Evolutionary conservation across 805 yeast species (phyloP), one percentile per base, ranked within the genome.

Genomic region (Kurtzmaniella fragi): DNA sequence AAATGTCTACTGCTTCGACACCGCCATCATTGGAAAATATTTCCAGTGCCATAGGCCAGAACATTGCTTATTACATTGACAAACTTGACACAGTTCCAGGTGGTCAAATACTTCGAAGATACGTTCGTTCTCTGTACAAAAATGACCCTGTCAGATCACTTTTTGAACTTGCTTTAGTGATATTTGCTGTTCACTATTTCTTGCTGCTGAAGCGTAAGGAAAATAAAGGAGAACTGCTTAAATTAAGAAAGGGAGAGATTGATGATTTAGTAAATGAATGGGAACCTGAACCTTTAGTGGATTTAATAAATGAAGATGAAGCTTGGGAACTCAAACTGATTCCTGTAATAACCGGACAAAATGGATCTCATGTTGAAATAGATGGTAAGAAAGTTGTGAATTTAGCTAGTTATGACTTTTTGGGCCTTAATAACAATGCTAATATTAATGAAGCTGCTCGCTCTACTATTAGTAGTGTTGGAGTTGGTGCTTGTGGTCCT

Each of bases 401-500:
- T 56, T 67, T 89, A 50, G 75, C 89, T 3, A 75, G 88, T 3
- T 61, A 75, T 40, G 95, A 91, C 62, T 82, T 82, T 49, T 70
- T 87, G 54, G 75, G 80, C 50, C 64, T 88, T 56, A 75, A 82
- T 36, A 61, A 62, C 27, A 62, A 75, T 48, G 60, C 62, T 15
- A 56, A 45, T 12, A 68, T 88, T 30, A 66, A 67, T 38, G 59
- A 68, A 15, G 73, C 69, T 10, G 88, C 89, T 4, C 71, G 76
- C 38, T 57, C 67, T 25, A 71, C 78, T 16, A 79, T 93, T 44
- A 68, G 70, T 34, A 70, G 71, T 42, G 79, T 84, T 42, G 99
- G 99, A 57, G 97, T 93, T 37, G 99, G 99, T 47, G 91, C 97
- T 1, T 93, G 99, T 70, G 96, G 98, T 31, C 98, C 99, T 4